A percentile compares a stretch with the other conserved stretches of the same genome.
Evolutionary conservation across 345 rosid genomes (phyloP).

Genomic region (Murraya koenigii): DNA sequence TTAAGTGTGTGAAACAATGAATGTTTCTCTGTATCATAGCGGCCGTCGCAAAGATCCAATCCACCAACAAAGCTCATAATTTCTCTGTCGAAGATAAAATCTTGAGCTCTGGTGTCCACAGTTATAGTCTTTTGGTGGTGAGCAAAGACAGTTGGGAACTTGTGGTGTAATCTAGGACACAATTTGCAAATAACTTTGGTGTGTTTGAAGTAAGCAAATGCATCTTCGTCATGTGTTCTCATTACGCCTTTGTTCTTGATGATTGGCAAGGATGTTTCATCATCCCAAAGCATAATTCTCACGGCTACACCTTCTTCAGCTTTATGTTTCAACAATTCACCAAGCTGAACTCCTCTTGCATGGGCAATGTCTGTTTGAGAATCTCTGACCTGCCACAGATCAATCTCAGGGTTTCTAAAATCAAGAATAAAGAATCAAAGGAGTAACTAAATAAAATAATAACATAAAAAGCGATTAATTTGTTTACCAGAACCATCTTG

Average conservation of each 20-base stretch:
- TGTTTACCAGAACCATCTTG: slow-evolving; percentile 58
- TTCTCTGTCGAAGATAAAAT: slow-evolving; percentile 43
- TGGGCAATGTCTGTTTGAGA: slow-evolving; percentile 56
- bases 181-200: slow-evolving; percentile 61
- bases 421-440: too few species aligned
- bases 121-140: slow-evolving; percentile 88
- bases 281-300: slow-evolving; percentile 87
- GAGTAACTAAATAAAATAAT: not conserved
- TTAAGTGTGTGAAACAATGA: slow-evolving; percentile 68
- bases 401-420: not conserved
- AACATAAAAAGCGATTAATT: not conserved
- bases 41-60: slow-evolving; percentile 75
- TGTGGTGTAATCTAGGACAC: slow-evolving; percentile 66
- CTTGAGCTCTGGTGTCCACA: slow-evolving; percentile 40
- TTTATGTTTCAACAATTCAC: slow-evolving; percentile 65
- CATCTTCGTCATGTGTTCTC: slow-evolving; percentile 67
- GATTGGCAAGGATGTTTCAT: slow-evolving; percentile 68
- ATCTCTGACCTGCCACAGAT: slow-evolving; percentile 49
- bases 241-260: slow-evolving; percentile 83
- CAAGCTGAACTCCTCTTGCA: slow-evolving; percentile 67
- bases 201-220: slow-evolving; percentile 61
- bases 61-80: slow-evolving; percentile 85
- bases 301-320: slow-evolving; percentile 89
- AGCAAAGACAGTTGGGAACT: slow-evolving; percentile 74
- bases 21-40: slow-evolving; percentile 81